Evolutionary conservation across 106 monocot genomes (phyloP), one percentile per base, ranked within the genome.

Genomic region (Xerophyta viscosa): DNA sequence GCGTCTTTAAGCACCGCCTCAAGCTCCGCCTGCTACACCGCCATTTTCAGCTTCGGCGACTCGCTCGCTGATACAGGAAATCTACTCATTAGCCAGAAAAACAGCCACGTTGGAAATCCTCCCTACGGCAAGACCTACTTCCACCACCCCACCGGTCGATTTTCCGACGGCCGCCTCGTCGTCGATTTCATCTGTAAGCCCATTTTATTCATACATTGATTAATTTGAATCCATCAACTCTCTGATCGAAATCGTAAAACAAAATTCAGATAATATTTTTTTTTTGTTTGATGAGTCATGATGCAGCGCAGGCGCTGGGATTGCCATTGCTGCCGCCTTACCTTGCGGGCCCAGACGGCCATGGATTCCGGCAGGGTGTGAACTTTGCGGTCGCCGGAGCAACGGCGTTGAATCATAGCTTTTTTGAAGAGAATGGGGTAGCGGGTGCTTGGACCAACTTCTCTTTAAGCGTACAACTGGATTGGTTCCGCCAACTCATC

Each of bases 41-140:
- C 72, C 21, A 78, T 78, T 20, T 78, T 72, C 29, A 78, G 73
- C 54, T 71, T 78, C 14, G 78, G 78, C 1, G 78, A 78, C 73
- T 78, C 78, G 41, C 72, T 78, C 20, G 72, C 78, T 0, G 73
- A 78, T 63, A 78, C 78, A 6, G 78, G 78, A 13, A 78, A 78
- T 47, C 72, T 68, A 31, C 57, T 78, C 21, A 48, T 25, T n/a
- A 43, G 43, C 13, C 58, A 63, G 4, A 24, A 52, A 2, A 44
- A 28, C 0, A 71, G 48, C 26, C 29, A 48, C 9, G 62, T 63
- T 24, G 78, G 59, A 14, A 54, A 19, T 42, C 55, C 58, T 21
- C 78, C 78, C 24, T 78, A 78, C 47, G 78, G 78, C 0, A 1
- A 68, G 56, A 73, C 72, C 41, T 22, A 23, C 19, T 37, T 60